Percentiles rank a stretch among this genome's conserved stretches.
phyloP scores from a whole-genome alignment of 345 rosid species.

The Ailanthus altissimus region DNA sequence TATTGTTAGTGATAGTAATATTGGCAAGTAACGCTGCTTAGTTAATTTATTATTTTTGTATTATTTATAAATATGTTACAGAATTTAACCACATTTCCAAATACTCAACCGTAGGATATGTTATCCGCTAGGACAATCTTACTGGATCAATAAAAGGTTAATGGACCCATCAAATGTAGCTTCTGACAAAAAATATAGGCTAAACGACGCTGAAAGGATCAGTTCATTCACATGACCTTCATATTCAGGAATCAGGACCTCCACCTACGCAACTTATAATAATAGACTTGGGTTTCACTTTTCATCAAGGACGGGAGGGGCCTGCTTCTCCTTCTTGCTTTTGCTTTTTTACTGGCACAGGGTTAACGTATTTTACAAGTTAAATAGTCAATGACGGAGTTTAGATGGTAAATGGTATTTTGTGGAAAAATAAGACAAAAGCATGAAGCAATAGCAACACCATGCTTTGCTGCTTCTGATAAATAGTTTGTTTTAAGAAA shows the following conservation, averaged over 20 bases:
- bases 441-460: no score
- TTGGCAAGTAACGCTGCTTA: no score
- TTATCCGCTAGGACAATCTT: no score
- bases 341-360: neutral
- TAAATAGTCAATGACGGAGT: no score
- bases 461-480: neutral
- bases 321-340: neutral
- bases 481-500: neutral
- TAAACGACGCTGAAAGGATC: neutral
- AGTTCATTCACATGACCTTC: constrained; percentile 10
- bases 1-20: no score
- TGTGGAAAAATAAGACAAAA: neutral
- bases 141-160: neutral
- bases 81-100: no score
- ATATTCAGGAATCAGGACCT: no score
- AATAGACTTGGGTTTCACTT: neutral
- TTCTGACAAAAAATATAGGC: neutral
- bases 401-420: neutral
- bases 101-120: no score
- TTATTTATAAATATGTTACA: no score
- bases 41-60: no score
- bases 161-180: constrained; percentile 3
- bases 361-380: neutral
- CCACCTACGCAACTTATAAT: no score
- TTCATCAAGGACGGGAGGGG: neutral